These are phyloP conservation scores for Termitomyces sp. DNA, from an alignment of 768 basidiomycete genomes.

Conservation along the genomic window DNA sequence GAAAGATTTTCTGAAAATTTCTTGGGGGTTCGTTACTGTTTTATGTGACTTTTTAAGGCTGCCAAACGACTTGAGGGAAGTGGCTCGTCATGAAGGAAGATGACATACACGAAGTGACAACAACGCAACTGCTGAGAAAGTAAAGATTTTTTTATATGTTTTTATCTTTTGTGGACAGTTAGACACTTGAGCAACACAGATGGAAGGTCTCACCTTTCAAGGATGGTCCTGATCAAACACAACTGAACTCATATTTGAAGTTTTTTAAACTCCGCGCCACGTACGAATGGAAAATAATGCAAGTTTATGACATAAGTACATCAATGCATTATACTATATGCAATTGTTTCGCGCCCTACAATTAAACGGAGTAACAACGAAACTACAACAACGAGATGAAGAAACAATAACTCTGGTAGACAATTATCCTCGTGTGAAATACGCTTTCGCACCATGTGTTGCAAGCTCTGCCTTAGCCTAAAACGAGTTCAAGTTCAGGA, in stretches of 20 bases:
- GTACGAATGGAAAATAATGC: neutral
- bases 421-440: conserved; percentile 74
- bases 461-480: conserved; percentile 84
- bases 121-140: conserved; percentile 71
- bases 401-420: neutral
- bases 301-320: neutral
- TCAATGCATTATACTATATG: conserved; percentile 7
- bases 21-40: conserved; percentile 79
- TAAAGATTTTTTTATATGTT: conserved; percentile 59
- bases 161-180: conserved; percentile 52
- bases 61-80: conserved; percentile 13
- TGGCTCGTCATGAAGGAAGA: conserved; percentile 6
- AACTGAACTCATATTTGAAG: conserved; percentile 22
- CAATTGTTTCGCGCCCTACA: neutral
- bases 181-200: conserved; percentile 6
- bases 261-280: conserved; percentile 17
- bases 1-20: conserved; percentile 40
- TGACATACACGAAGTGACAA: conserved; percentile 61
- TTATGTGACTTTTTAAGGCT: conserved; percentile 73
- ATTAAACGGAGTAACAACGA: neutral
- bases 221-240: conserved; percentile 53
- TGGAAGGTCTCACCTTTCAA: conserved; percentile 48
- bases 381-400: neutral
- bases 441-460: conserved; percentile 79
- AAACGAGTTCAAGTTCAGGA: conserved; percentile 4